Base-by-base conservation (phyloP, 176 grass and related monocot species). In the Musa acuminata region DNA sequence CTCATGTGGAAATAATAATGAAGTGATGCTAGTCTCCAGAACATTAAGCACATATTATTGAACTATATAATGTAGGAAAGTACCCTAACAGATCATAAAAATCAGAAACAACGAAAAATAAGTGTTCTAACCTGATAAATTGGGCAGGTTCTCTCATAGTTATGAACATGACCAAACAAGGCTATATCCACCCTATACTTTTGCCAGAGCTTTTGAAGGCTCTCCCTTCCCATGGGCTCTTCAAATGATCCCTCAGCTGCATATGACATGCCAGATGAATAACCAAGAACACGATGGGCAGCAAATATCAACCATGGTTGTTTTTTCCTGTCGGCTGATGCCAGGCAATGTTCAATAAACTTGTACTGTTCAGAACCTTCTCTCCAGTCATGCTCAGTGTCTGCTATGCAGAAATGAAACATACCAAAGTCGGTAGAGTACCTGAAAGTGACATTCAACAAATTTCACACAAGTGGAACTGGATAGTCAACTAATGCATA, bases 231-330 rank as follows among this genome's bases (percentile, higher is more conserved):
- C 87, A 83, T 85, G 0, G 93, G 93, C 53, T 97, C 93, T 2
- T 78, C 85, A 19, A 88, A 92, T 0, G 78, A 79, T 0, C 90
- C 90, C 54, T 81, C 84, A 0, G 0, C 8, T 7, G 71, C 87
- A 26, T 97, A 97, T 54, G 11, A 77, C 29, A 8, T 72, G 1
- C 74, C 87, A 0, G 90, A 97, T 1, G 93, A 97, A 78, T 97
- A 97, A 1, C 93, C 93, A 0, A 97, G 85, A 0, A 97, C 93
- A 0, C 93, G 93, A 9, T 97, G 93, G 0, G 93, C 93, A 12
- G 85, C 81, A 73, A 97, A 97, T 48, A 97, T 75, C 79, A 92
- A 81, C 93, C 93, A 97, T 0, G 93, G 93, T 62, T 92, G 93
- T 52, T 88, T 87, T 79, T 90, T 86, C 55, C 93, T 67, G 79